Base-by-base conservation (phyloP, 163 green algal genomes). In the Chlorella variabilis region DNA sequence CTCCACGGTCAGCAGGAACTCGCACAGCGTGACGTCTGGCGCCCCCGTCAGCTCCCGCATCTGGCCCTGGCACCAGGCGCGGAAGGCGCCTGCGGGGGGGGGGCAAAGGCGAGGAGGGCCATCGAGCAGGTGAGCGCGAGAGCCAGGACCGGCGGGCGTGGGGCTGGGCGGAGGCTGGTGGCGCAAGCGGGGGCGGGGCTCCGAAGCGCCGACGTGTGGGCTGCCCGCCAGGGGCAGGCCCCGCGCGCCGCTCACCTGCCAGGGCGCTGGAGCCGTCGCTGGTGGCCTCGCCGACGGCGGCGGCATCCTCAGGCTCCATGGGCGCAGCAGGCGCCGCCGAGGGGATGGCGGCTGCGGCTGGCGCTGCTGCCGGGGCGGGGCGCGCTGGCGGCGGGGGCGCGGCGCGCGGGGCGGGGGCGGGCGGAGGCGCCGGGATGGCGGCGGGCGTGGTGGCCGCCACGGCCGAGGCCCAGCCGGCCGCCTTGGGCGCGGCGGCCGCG, bases 1-100 rank as follows among this genome's bases (percentile, higher is more conserved):
- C n/a, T 83, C 63, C 39, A 95, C 75, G 1, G 79, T 85, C 76
- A 96, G 86, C 74, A 97, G 87, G 59, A 95, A 93, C 74, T 95
- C 89, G 73, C 95, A 89, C 49, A 97, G 87, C 25, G 90, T 90
- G 48, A 97, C 79, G 84, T 97, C 93, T 17, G 89, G 83, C 61
- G 83, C 91, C 61, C 89, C 88, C 17, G 87, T 87, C 58, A 97
- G 89, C 73, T 79, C 68, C 33, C 81, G 54, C 91, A 97, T 96
- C 77, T 91, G 84, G 54, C 83, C 42, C 51, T 73, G 54, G 78
- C 88, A 93, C 92, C 92, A 95, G 2, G 15, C 54, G 20, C 73
- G 75, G 59, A 94, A 88, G 74, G 67, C 42, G 20, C 70, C 79
- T 78, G 70, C 58, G 29, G 62, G 13, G n/a, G 36, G 38, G 5